A percentile compares a stretch with the other conserved stretches of the same genome.
These are phyloP conservation scores for Fusarium buxicola DNA, from an alignment of 2,329 filamentous ascomycete genomes.

Conservation along the genomic window DNA sequence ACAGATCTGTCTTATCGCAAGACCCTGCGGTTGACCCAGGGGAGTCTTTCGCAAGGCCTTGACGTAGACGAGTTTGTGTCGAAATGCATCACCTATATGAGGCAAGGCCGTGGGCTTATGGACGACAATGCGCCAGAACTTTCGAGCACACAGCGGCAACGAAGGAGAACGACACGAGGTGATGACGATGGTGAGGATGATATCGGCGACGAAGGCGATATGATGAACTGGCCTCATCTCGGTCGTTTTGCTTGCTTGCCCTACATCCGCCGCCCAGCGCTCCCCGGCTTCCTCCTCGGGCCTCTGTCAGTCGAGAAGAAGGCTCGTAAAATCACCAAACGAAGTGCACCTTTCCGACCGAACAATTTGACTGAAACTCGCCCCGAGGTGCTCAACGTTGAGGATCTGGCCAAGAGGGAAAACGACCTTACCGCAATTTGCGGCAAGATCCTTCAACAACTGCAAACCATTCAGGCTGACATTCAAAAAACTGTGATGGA, in stretches of 20 bases:
- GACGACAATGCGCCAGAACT: slow-evolving; percentile 64
- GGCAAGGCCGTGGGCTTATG: slow-evolving; percentile 67
- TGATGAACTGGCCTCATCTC: slow-evolving; percentile 87
- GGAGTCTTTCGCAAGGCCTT: slow-evolving; percentile 78
- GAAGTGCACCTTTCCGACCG: slow-evolving; percentile 76
- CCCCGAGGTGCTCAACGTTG: slow-evolving; percentile 80
- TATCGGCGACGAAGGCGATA: slow-evolving; percentile 79
- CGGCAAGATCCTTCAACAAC: slow-evolving; percentile 74
- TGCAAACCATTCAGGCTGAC: slow-evolving; percentile 63
- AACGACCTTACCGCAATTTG: slow-evolving; percentile 85
- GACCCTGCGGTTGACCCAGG: slow-evolving; percentile 78
- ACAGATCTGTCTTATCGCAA: slow-evolving; percentile 86
- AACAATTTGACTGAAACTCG: slow-evolving; percentile 76
- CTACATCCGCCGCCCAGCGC: slow-evolving; percentile 76
- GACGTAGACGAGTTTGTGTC: slow-evolving; percentile 93
- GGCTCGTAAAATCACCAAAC: slow-evolving; percentile 74
- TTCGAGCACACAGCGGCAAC: slow-evolving; percentile 61
- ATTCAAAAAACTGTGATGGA: slow-evolving; percentile 60
- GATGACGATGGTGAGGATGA: slow-evolving; percentile 67
- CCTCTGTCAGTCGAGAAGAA: slow-evolving; percentile 92
- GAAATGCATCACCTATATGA: slow-evolving; percentile 91
- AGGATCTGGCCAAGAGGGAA: slow-evolving; percentile 81
- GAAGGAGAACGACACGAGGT: slow-evolving; percentile 51
- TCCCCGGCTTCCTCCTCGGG: slow-evolving; percentile 87
- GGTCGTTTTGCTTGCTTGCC: slow-evolving; percentile 82